Base-by-base conservation (phyloP, 2,329 filamentous ascomycete genomes). In the Xylaria sp. region DNA sequence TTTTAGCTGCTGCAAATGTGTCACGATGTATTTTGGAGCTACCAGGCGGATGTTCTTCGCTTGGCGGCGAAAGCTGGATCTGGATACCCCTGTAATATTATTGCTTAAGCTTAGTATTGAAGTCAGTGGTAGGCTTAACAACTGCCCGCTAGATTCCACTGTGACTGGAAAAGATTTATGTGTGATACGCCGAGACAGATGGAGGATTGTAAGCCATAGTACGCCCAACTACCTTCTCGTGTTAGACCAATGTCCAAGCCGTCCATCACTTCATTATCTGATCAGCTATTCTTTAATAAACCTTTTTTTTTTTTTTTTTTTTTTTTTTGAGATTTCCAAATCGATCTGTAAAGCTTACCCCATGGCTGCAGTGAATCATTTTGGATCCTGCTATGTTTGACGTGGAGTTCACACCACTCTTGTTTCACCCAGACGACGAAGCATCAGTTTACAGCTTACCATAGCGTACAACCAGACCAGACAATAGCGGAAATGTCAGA, bases 51-150 rank as follows among this genome's bases (percentile, higher is more conserved):
- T 63, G 58, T 23, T 37, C 39, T 44, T 60, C 44, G 68, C 39
- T 52, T 34, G 67, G 52, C 13, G 54, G 55, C 31, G 41, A 34
- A 60, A 51, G 54, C 48, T 51, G 60, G 63, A 59, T n/a, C 46
- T 15, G 59, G 60, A 64, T 37, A 67, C 60, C 23, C 23, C 23
- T 69, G 67, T 69, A 69, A 59, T 67, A 67, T 56, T 59, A 69
- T 59, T 55, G 57, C 39, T 63, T 60, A 60, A 66, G 48, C 59
- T 54, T 63, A 52, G 50, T 57, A 62, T 58, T 48, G 10, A 25
- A 61, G 56, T 65, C 50, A 28, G 25, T 52, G 18, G 55, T 39
- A 46, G 39, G 39, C 56, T 18, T 61, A 12, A 28, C 18, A 39
- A 37, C 41, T 28, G 34, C 12, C 44, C 50, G 48, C 6, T 15